Conservation (phyloP, 176 grass and related monocot species). For the Carex kokanica region DNA sequence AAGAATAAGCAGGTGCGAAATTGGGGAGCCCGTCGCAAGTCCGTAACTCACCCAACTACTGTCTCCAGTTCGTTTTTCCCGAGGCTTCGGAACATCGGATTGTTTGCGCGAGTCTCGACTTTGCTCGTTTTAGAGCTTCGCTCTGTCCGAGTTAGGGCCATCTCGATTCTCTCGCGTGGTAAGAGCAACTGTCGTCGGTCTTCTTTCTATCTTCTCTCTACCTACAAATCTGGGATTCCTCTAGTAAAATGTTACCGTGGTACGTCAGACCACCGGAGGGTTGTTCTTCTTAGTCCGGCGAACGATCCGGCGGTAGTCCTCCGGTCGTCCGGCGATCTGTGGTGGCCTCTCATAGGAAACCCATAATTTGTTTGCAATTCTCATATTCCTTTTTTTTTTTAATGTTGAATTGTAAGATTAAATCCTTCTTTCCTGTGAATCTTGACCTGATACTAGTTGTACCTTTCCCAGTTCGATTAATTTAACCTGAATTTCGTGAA, state of each 20-base stretch:
- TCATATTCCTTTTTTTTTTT: not conserved
- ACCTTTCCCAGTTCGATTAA: not conserved
- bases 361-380: not conserved
- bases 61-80: not conserved
- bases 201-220: conserved; percentile 8
- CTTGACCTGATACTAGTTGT: not conserved
- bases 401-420: not conserved
- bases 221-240: not conserved
- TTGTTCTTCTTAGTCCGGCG: not conserved
- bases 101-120: not conserved
- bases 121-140: not conserved
- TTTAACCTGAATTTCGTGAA: not conserved
- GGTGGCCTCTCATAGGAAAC: not conserved
- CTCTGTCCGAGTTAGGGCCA: not conserved
- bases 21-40: not conserved
- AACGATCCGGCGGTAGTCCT: not conserved
- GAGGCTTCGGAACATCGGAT: not conserved
- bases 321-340: not conserved
- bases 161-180: not conserved
- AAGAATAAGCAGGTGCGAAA: not conserved
- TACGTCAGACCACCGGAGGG: not conserved
- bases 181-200: not conserved
- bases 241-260: not conserved
- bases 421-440: not conserved
- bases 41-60: not conserved